These are phyloP conservation scores for Daldinia eschscholtzii DNA, from an alignment of 2,329 filamentous ascomycete species.

Conservation along the genomic window DNA sequence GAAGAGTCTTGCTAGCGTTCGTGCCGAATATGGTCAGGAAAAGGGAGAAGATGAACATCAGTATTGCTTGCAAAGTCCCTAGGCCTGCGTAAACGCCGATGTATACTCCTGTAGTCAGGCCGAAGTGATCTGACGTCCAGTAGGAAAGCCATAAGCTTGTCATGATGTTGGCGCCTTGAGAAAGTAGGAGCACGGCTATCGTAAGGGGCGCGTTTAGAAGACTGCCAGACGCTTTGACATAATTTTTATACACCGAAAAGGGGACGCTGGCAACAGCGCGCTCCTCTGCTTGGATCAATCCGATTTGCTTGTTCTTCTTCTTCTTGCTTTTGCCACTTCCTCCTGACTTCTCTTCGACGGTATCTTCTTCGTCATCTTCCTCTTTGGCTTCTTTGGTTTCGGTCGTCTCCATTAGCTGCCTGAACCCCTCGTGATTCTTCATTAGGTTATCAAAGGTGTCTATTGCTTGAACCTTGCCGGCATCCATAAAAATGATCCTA, in stretches of 20 bases:
- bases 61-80: conserved; percentile 75
- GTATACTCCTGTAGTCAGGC: conserved; percentile 75
- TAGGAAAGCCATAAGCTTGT: conserved; percentile 94
- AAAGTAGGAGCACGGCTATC: conserved; percentile 72
- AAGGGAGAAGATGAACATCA: conserved; percentile 86
- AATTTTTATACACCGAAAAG: conserved; percentile 83
- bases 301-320: conserved; percentile 66
- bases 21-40: conserved; percentile 84
- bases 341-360: conserved; percentile 62
- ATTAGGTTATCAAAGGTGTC: conserved; percentile 93
- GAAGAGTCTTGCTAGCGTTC: conserved; percentile 82
- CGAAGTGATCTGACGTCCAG: conserved; percentile 87
- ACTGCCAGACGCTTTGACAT: conserved; percentile 80
- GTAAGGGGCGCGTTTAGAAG: conserved; percentile 76
- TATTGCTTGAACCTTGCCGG: conserved; percentile 83
- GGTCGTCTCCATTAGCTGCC: conserved; percentile 85
- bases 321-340: conserved; percentile 60
- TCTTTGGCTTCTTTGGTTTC: conserved; percentile 76
- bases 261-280: conserved; percentile 81
- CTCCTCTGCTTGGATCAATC: conserved; percentile 77
- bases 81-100: conserved; percentile 79
- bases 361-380: conserved; percentile 58
- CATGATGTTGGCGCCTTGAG: conserved; percentile 86
- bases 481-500: conserved; percentile 92
- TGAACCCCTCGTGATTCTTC: conserved; percentile 81